Base-by-base conservation (phyloP, 1,139 yeast species). In the Candida gigantensis region DNA sequence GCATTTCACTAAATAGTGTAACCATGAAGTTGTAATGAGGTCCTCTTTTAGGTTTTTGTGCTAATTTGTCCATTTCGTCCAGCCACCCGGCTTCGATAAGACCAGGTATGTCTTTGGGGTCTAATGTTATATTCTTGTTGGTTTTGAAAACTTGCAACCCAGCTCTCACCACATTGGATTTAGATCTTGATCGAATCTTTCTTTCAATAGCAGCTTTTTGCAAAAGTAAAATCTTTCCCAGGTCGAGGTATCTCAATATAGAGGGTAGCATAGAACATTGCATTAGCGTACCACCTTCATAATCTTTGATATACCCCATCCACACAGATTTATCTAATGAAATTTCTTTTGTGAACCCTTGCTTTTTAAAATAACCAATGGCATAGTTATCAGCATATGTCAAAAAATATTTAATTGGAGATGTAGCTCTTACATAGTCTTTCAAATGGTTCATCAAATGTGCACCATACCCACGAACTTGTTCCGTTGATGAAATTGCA, bases 301-400 rank as follows among this genome's bases (percentile, higher is more conserved):
- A 92, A 68, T 92, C 98, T 62, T 94, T 92, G 55, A 92, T 92
- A 60, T 92, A 92, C 5, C 99, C 99, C 94, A 89, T 88, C 99
- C 99, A 92, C 25, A 84, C 74, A 30, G 81, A 78, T 50, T 83
- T 84, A 34, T 90, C 94, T 35, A 92, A 71, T 4, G 96, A 76
- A 31, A 92, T 85, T 45, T 92, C 97, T 57, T 92, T 94, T 16
- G 97, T 90, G 61, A 92, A 92, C 1, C 99, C 99, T 62, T 92
- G 99, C 57, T 92, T 92, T 55, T 90, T 90, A 72, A 92, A 92
- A 60, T 92, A 92, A 2, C 99, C 99, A 61, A 92, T 92, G 37
- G 99, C 99, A 62, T 92, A 92, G 62, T 92, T 92, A 68, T 92
- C 99, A 3, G 99, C 99, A 62, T 92, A 92, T 0, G 99, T 94